Evolutionary conservation across 352 stramenopile genomes (phyloP).

Genomic region (Pythium utonaiense): DNA sequence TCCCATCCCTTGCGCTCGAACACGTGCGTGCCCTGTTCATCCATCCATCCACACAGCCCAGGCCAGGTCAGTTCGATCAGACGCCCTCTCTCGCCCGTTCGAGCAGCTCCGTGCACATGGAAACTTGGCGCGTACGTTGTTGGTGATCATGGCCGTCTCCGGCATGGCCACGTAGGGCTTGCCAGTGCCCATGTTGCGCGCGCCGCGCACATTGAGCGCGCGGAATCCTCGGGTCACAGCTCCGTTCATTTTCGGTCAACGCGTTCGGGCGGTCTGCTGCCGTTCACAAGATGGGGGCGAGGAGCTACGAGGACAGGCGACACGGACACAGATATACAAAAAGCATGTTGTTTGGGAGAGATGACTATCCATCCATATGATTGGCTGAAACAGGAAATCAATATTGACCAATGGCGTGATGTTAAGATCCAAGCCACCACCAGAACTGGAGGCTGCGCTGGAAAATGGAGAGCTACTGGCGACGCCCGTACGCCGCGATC

Average conservation of each 20-base stretch:
- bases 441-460: slow-evolving; percentile 10
- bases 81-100: not conserved
- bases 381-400: slow-evolving; percentile 14
- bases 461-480: slow-evolving; percentile 23
- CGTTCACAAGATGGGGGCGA: slow-evolving; percentile 25
- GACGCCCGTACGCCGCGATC: slow-evolving; percentile 38
- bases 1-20: slow-evolving; percentile 84
- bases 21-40: slow-evolving; percentile 57
- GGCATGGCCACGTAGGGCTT: slow-evolving; percentile 69
- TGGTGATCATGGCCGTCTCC: slow-evolving; percentile 85
- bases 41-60: slow-evolving; percentile 2
- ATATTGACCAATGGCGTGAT: slow-evolving; percentile 18
- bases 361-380: slow-evolving; percentile 3
- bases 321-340: not conserved
- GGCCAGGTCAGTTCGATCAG: no score
- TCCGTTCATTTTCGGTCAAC: slow-evolving; percentile 31
- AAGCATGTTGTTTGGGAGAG: not conserved
- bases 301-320: slow-evolving; percentile 16
- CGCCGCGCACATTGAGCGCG: slow-evolving; percentile 34
- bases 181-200: slow-evolving; percentile 53
- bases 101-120: not conserved
- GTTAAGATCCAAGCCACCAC: slow-evolving; percentile 12
- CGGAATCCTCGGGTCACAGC: slow-evolving; percentile 29
- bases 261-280: slow-evolving; percentile 8
- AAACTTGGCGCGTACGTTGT: slow-evolving; percentile 56